Percentiles rank a stretch among this genome's conserved stretches.
Conservation (phyloP, 2,329 filamentous ascomycete species). For the Scedosporium dehoogii region DNA sequence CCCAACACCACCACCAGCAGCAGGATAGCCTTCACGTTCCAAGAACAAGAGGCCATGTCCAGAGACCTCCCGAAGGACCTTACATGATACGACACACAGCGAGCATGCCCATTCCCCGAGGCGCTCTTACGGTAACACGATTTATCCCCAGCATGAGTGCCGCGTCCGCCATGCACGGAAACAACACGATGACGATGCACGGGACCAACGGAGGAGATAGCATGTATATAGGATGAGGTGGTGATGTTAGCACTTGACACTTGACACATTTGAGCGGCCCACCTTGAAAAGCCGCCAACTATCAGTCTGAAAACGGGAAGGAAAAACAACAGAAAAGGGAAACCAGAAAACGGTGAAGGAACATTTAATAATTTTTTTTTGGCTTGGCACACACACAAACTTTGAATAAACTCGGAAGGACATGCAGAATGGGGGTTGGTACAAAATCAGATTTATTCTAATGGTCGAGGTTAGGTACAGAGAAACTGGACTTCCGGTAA, state of each 20-base stretch:
- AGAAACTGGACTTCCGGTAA: not conserved
- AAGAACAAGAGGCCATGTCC: slow-evolving; percentile 25
- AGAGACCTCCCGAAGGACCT: slow-evolving; percentile 25
- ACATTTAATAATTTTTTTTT: not conserved
- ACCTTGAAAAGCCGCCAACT: not conserved
- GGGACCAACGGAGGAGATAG: slow-evolving; percentile 31
- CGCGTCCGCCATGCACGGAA: slow-evolving; percentile 26
- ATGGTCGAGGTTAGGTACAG: not conserved
- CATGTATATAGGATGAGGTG: slow-evolving; percentile 41
- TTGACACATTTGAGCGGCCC: not conserved
- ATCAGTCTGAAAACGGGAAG: not conserved
- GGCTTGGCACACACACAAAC: not conserved
- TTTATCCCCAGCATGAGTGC: slow-evolving; percentile 35
- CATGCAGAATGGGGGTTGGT: not conserved
- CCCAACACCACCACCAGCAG: slow-evolving; percentile 15
- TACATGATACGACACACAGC: slow-evolving; percentile 34
- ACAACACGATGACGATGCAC: slow-evolving; percentile 32
- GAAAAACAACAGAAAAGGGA: not conserved
- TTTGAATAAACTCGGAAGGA: not conserved
- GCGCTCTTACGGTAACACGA: slow-evolving; percentile 29
- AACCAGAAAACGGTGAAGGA: not conserved
- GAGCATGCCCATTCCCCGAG: slow-evolving; percentile 23
- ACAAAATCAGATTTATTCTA: not conserved
- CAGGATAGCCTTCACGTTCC: slow-evolving; percentile 33
- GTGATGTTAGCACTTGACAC: not conserved